Conservation (phyloP, 164 flowering plant genomes). For the Magnolia officinalis region DNA sequence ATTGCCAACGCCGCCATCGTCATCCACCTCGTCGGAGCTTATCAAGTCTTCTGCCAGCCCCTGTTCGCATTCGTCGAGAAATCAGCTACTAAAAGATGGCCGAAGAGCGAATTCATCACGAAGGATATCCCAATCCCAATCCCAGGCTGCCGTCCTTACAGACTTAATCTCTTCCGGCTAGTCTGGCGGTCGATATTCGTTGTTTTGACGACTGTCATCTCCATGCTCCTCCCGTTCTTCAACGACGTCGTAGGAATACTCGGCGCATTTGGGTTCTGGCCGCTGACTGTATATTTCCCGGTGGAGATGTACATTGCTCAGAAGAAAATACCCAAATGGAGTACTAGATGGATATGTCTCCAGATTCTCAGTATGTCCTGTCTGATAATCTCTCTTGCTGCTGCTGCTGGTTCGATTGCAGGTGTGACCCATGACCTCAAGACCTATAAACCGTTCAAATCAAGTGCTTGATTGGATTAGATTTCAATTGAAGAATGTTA, state of each 20-base stretch:
- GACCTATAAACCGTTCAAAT: conserved; percentile 42
- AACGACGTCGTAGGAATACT: conserved; percentile 62
- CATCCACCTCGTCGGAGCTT: conserved; percentile 66
- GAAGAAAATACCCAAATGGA: conserved; percentile 55
- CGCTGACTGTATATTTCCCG: conserved; percentile 69
- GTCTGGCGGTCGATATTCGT: conserved; percentile 59
- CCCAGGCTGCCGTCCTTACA: conserved; percentile 34
- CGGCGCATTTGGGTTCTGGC: conserved; percentile 78
- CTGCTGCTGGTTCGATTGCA: conserved; percentile 61
- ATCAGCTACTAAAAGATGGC: conserved; percentile 36
- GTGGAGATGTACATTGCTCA: conserved; percentile 71
- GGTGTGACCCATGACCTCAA: conserved; percentile 49
- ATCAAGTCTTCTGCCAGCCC: conserved; percentile 66
- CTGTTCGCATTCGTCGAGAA: conserved; percentile 62
- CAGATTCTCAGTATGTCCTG: conserved; percentile 56
- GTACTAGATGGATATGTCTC: conserved; percentile 54
- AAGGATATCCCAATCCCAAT: conserved; percentile 35
- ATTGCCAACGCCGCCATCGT: conserved; percentile 63
- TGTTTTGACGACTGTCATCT: conserved; percentile 46
- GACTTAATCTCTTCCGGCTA: conserved; percentile 52
- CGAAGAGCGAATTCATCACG: conserved; percentile 35
- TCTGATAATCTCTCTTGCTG: conserved; percentile 49
- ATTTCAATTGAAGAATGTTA: not conserved
- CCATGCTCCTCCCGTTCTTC: conserved; percentile 81
- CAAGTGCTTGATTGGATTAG: conserved; percentile 25